These are phyloP conservation scores for Cystobasidium tubakii DNA, from an alignment of 768 basidiomycete genomes.

Conservation along the genomic window DNA sequence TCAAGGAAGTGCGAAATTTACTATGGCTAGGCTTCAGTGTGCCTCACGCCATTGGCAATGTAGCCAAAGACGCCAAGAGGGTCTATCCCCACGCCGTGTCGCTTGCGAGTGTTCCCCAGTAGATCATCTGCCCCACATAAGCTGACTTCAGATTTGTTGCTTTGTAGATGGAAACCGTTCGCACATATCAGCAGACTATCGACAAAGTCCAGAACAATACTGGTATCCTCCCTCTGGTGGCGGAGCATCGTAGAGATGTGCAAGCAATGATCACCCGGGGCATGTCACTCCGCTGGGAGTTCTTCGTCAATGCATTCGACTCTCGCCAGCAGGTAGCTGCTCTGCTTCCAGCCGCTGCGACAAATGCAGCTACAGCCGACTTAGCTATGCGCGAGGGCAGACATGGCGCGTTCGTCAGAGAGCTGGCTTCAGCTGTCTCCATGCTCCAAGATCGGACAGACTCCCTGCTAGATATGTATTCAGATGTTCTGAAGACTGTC, in stretches of 20 bases:
- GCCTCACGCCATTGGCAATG: slow-evolving; percentile 85
- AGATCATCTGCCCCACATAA: too few species aligned
- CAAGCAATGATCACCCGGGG: slow-evolving; percentile 90
- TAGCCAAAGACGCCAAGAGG: slow-evolving; percentile 97
- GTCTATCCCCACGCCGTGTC: slow-evolving; percentile 98
- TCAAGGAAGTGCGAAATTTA: slow-evolving; percentile 95
- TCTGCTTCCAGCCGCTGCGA: slow-evolving; percentile 31
- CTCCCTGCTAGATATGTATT: slow-evolving; percentile 81
- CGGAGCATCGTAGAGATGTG: slow-evolving; percentile 85
- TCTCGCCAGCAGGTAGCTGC: slow-evolving; percentile 48
- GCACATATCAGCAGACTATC: slow-evolving; percentile 92
- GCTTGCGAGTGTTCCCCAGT: slow-evolving; percentile 37
- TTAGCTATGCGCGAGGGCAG: slow-evolving; percentile 76
- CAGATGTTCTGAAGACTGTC: slow-evolving; percentile 73
- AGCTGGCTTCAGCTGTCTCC: slow-evolving; percentile 88
- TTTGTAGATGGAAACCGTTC: slow-evolving; percentile 88
- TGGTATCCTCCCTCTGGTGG: slow-evolving; percentile 88
- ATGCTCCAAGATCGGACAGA: slow-evolving; percentile 96
- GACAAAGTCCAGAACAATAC: slow-evolving; percentile 83
- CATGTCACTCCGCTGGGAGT: slow-evolving; percentile 93
- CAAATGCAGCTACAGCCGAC: slow-evolving; percentile 53
- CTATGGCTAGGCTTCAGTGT: slow-evolving; percentile 95
- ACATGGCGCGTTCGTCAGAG: slow-evolving; percentile 87
- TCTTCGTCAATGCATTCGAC: slow-evolving; percentile 91
- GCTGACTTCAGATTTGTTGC: too few species aligned